Evolutionary conservation across 1,284 basidiomycete species (phyloP).

Genomic region (Macrocystidia cucumis): DNA sequence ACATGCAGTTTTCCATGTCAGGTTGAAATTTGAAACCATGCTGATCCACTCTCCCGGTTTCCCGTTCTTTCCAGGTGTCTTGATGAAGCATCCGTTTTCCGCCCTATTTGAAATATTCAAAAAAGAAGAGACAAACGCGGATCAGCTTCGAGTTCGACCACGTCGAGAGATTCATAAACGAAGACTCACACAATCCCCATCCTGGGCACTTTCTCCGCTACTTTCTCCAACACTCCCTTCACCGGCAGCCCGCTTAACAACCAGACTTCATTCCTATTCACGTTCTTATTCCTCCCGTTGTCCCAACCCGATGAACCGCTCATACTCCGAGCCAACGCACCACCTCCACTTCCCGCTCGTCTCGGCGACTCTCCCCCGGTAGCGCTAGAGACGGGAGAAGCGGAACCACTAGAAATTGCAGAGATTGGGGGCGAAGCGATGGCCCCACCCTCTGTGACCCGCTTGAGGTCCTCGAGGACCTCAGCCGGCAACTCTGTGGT

Average conservation of each 20-base stretch:
- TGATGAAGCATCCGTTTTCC: conserved; percentile 85
- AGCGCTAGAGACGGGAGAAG: no score
- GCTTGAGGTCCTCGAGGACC: conserved; percentile 50
- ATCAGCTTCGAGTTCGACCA: no score
- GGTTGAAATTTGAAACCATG: conserved; percentile 72
- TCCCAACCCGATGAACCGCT: no score
- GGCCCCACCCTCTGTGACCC: conserved; percentile 53
- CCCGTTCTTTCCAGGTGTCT: conserved; percentile 27
- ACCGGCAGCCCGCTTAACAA: conserved; percentile 71
- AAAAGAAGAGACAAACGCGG: conserved; percentile 2
- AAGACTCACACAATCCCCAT: conserved; percentile 70
- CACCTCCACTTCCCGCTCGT: no score
- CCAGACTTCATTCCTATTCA: conserved; percentile 75
- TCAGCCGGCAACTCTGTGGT: conserved; percentile 42
- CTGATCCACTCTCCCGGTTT: conserved; percentile 52
- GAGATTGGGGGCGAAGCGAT: no score
- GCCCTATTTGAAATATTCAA: conserved; percentile 35
- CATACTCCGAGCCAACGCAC: no score
- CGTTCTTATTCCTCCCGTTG: no score
- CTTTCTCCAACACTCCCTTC: conserved; percentile 52
- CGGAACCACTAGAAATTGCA: no score
- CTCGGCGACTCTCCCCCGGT: no score
- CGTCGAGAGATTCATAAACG: no score
- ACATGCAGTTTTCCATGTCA: conserved; percentile 75
- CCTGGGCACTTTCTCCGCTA: conserved; percentile 52